Evolutionary conservation across 1,139 yeast species (phyloP), one percentile per base, ranked within the genome.

Genomic region (Saccharomyces hybrid): DNA sequence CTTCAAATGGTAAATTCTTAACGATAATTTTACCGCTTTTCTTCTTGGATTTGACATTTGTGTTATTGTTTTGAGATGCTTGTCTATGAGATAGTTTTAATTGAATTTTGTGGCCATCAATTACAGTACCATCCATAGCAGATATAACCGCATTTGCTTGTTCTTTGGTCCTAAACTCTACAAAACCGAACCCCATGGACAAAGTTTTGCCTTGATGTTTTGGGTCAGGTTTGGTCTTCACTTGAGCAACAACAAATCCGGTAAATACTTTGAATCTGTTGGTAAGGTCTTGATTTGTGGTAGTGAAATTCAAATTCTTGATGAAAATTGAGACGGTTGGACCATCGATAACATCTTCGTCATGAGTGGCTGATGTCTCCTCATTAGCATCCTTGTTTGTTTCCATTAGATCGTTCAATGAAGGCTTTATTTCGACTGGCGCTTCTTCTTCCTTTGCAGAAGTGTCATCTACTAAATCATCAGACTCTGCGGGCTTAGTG

Each of bases 161-260:
- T 51, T 83, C 88, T 61, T 81, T 81, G 4, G 91, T 80, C 62
- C 76, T 82, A 71, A 90, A 95, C 71, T 93, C 99, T 28, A 82
- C 97, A 72, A 93, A 93, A 0, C 99, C 99, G 67, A 90, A 93
- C 34, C 99, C 99, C 99, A 93, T 93, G 65, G 97, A 88, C 58
- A 84, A 78, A 16, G 78, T 74, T 55, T 80, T 78, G 7, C 85
- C 86, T 1, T 79, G 67, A 56, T 82, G 81, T 72, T 84, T 88
- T 50, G 96, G 82, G 71, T 93, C 96, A 1, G 97, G 91, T 68
- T 91, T 91, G 42, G 87, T 86, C 68, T 89, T 90, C 52, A 93
- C 87, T 34, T 85, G 83, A 1, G 96, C 96, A 53, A 85, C 79
- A 13, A 86, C 82, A 70, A 86, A 95, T 0, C 97, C 99, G 20